Evolutionary conservation across 2,329 filamentous ascomycete genomes (phyloP), one percentile per base, ranked within the genome.

Genomic region (Lachnellula arida): DNA sequence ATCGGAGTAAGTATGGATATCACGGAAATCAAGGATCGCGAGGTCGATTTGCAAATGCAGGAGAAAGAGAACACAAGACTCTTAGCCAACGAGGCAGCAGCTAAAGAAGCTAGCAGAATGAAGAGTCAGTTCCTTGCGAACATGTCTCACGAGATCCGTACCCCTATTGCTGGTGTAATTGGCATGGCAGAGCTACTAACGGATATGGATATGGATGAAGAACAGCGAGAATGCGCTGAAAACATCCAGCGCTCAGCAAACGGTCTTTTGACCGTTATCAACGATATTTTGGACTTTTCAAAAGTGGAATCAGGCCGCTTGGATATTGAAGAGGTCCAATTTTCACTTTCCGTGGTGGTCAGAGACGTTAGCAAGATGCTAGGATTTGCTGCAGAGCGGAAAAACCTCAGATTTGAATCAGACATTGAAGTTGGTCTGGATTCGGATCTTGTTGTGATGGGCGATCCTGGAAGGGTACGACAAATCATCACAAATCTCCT

Each of bases 231-330:
- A 55, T 89, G 84, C 59, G 85, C 88, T 2, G 86, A 90, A 62
- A 91, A 90, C 59, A 89, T 93, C 6, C 85, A 89, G 65, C 80
- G 87, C 51, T 92, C 88, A 5, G 89, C 87, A 0, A 91, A 93
- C 60, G 90, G 88, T 2, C 74, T 96, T 2, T 76, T 96, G 19
- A 93, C 89, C 0, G 87, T 96, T 42, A 95, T 96, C 71, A 95
- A 96, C 66, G 91, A 96, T 65, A 95, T 95, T 54, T 76, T 96
- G 1, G 91, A 95, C 71, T 92, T 95, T 69, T 94, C 89, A 4
- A 95, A 95, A 70, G 86, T 91, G 1, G 89, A 92, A 68, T 89
- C 86, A 8, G 88, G 89, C 3, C 78, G 86, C 7, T 73, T 92
- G 19, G 88, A 91, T 60, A 86, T 92, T 42, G 88, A 91, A 70